Evolutionary conservation across 805 yeast genomes (phyloP), one percentile per base, ranked within the genome.

Genomic region (Schizosaccharomyces octosporus): DNA sequence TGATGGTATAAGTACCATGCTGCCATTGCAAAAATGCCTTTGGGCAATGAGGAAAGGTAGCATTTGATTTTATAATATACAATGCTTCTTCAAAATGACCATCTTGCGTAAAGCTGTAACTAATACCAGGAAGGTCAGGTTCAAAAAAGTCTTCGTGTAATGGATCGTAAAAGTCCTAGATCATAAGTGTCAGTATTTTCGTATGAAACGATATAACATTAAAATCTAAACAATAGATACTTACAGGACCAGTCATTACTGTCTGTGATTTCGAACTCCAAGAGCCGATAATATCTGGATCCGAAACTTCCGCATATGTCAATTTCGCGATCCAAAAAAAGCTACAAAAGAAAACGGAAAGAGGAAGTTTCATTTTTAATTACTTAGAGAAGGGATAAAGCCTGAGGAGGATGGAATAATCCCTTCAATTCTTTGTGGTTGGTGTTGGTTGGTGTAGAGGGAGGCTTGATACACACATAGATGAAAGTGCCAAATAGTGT

Each of bases 241-340:
- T 17, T 66, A 68, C 89, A 85, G 5, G 95, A 0, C 99, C 99
- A 0, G 99, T 93, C 74, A 90, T 83, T 6, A 93, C 98, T 13
- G 94, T 82, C 71, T 85, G 86, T 13, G 97, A 82, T 72, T 93
- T 93, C 19, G 97, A 84, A 0, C 89, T 72, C 99, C 99, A 93
- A 0, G 99, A 93, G 5, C 98, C 98, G 36, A 51, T 39, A 7
- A 51, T 24, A 29, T 51, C 36, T 17, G 31, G 31, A 29, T 51
- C 36, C 31, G 21, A 51, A 11, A n/a, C 15, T 17, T 51, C 57
- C 15, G 57, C 57, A 13, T 24, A 7, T 19, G 27, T 24, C 21
- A 19, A 45, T 13, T 45, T n/a, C 5, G 51, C 27, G 51, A 45
- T n/a, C 51, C 51, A 45, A n/a, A 45, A 13, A 45, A n/a, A 45